phyloP scores from a whole-genome alignment of 139 green algal species.

The Desmodesmus armatus region DNA sequence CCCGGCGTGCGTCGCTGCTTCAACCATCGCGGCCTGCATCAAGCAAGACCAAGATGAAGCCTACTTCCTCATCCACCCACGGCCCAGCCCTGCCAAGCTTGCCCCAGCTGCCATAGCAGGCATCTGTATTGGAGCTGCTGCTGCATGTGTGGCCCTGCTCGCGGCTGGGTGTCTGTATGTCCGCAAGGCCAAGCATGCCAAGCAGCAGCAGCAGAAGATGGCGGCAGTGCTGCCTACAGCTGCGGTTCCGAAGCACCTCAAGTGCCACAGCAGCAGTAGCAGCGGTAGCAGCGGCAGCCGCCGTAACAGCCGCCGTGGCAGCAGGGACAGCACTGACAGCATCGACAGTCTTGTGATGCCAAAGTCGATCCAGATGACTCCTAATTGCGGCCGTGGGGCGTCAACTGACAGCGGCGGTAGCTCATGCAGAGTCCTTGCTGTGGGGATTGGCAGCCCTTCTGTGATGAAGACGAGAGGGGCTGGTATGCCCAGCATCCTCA shows the following conservation, averaged over 20 bases:
- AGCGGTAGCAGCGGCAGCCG: too few species aligned
- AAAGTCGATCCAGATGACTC: too few species aligned
- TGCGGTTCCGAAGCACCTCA: background rate
- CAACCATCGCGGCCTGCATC: constrained; percentile 5
- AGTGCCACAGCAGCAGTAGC: too few species aligned
- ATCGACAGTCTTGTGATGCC: too few species aligned
- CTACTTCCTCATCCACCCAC: background rate
- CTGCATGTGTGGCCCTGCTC: background rate
- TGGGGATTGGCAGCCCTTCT: too few species aligned
- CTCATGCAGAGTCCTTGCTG: too few species aligned
- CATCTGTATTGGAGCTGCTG: background rate
- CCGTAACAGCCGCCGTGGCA: too few species aligned
- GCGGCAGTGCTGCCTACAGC: background rate
- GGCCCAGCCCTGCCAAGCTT: background rate
- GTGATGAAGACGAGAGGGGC: too few species aligned
- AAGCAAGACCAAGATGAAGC: constrained; percentile 20
- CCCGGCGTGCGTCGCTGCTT: background rate
- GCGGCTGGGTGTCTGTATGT: background rate
- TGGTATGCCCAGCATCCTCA: constrained; percentile 14
- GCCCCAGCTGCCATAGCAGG: constrained; percentile 7
- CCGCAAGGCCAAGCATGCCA: background rate
- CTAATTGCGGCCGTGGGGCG: too few species aligned
- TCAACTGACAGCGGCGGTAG: too few species aligned
- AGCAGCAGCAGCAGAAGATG: background rate
- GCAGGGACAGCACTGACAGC: background rate